These are phyloP conservation scores for Aristolochia fimbriata DNA, from an alignment of 164 flowering plant species.

Conservation along the genomic window DNA sequence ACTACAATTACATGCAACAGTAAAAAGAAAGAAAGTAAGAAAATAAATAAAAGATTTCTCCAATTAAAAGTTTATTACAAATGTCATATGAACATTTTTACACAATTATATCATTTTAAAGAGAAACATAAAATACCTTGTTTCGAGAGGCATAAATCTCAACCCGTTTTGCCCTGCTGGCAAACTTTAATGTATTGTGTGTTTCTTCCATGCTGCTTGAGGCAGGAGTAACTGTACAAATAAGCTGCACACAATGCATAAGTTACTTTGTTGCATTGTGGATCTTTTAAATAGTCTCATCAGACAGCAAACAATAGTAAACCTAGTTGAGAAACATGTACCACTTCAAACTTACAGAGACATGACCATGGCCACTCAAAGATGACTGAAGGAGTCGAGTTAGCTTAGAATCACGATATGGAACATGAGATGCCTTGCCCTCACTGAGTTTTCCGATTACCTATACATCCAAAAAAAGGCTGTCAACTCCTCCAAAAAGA, in stretches of 20 bases:
- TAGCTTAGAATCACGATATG: constrained; percentile 97
- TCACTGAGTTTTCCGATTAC: constrained; percentile 97
- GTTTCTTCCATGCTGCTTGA: constrained; percentile 97
- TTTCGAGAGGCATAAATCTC: constrained; percentile 96
- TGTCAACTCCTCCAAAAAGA: background rate
- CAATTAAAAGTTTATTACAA: background rate
- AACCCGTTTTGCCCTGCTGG: constrained; percentile 91
- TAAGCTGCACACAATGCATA: constrained; percentile 48
- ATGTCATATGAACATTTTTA: too few species aligned
- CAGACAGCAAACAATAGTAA: background rate
- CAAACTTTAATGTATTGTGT: constrained; percentile 96
- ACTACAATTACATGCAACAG: background rate
- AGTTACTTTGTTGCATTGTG: constrained; percentile 2
- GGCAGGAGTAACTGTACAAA: constrained; percentile 98
- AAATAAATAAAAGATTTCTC: background rate
- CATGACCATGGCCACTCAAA: constrained; percentile 94
- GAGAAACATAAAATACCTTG: constrained; percentile 41
- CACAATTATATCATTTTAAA: background rate
- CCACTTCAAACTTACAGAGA: constrained; percentile 56
- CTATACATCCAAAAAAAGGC: constrained; percentile 22
- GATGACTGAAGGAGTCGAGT: constrained; percentile 97
- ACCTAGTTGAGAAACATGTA: background rate
- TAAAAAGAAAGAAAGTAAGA: background rate
- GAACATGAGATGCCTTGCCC: constrained; percentile 95
- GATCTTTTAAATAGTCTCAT: background rate